Evolutionary conservation across 2,329 filamentous ascomycete genomes (phyloP), one percentile per base, ranked within the genome.

Genomic region (Aureobasidium sp.): DNA sequence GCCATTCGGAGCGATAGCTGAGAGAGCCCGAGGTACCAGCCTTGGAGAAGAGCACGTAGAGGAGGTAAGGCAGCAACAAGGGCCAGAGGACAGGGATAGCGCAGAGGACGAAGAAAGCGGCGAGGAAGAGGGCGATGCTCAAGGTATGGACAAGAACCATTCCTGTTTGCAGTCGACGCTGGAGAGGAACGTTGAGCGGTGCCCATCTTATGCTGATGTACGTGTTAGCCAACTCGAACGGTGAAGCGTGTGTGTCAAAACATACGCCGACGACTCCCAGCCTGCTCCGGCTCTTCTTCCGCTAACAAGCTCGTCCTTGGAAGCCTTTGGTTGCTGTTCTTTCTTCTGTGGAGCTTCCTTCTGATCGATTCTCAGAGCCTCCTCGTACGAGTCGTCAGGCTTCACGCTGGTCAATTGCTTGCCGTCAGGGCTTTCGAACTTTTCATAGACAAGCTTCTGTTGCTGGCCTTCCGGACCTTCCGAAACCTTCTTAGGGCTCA

Each of bases 11-110:
- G 62, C 94, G 88, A 69, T 87, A 86, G 3, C 81, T 83, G 31
- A 96, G 82, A 45, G 82, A 84, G 45, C 93, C 93, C 55, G 91
- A 87, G 2, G 85, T 88, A 17, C 87, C 84, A 20, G 89, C 87
- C 49, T 86, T 88, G 27, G 91, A 95, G 66, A 92, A 85, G 27
- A 94, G 82, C 65, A 93, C 85, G 71, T 95, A 90, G 63, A 97
- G 81, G 45, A 96, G 81, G 70, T 97, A 97, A 0, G 91, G 85
- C 8, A 88, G 70, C 22, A 88, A 74, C 34, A 88, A 76, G 1
- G 93, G 93, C 94, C 94, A 99, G 52, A 87, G 85, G n/a, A 97
- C 78, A 0, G 94, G 94, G 62, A 96, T 92, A 62, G 90, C 88
- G 75, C 91, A 96, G 37, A 92, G 84, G 71, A 95, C 88, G 79